Evolutionary conservation across 2,329 filamentous ascomycete species (phyloP).

Genomic region (Acarospora socialis): DNA sequence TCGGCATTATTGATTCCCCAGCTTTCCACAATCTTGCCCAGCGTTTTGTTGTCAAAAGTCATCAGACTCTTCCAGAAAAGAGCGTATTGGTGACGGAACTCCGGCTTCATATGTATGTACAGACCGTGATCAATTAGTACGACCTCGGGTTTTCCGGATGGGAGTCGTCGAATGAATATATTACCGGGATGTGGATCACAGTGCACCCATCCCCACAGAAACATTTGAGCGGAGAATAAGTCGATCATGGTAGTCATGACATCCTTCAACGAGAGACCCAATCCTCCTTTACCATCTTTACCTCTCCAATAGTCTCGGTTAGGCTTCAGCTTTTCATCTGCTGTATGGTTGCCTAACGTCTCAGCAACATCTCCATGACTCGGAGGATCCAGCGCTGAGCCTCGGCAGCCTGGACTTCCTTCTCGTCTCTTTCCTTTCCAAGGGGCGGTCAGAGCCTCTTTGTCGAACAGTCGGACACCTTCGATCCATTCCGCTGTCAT

Average conservation of each 20-base stretch:
- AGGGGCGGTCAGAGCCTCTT: constrained; percentile 57
- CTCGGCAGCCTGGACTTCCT: constrained; percentile 65
- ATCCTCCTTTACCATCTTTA: constrained; percentile 54
- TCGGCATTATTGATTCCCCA: constrained; percentile 89
- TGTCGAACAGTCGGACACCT: constrained; percentile 84
- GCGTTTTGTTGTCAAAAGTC: constrained; percentile 78
- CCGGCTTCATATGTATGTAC: constrained; percentile 77
- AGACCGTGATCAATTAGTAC: constrained; percentile 95
- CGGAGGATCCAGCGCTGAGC: constrained; percentile 44
- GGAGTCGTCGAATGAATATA: constrained; percentile 80
- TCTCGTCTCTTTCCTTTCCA: constrained; percentile 68
- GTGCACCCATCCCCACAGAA: constrained; percentile 89
- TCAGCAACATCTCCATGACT: constrained; percentile 12
- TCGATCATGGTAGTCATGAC: constrained; percentile 97
- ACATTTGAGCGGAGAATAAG: constrained; percentile 94
- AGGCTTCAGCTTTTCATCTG: constrained; percentile 56
- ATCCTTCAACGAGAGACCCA: constrained; percentile 67
- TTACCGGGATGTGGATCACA: constrained; percentile 97
- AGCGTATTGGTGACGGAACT: constrained; percentile 75
- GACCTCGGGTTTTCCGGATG: constrained; percentile 70
- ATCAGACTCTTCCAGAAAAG: constrained; percentile 88
- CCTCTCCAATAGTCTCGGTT: constrained; percentile 69
- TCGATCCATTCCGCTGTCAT: constrained; percentile 98
- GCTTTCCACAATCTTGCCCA: constrained; percentile 53
- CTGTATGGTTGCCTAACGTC: constrained; percentile 32